Base-by-base conservation (phyloP, 345 rosid species). In the Euphorbia lathyris region DNA sequence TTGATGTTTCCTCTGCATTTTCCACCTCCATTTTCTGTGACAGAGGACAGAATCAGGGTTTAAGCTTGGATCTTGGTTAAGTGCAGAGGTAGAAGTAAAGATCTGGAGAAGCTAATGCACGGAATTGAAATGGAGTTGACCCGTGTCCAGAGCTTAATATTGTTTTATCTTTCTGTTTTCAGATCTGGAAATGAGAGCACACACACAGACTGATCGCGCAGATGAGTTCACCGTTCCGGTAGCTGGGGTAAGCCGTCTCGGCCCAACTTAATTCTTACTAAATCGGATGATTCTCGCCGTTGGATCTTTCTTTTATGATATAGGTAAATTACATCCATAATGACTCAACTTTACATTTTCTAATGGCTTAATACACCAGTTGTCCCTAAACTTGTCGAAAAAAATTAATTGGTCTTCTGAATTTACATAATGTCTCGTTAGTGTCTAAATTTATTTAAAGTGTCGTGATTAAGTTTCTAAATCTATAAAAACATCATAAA, bases 21-120 rank as follows among this genome's bases (percentile, higher is more conserved):
- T 79, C 91, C 10, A 78, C 66, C 79, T 82, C 92, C 90, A 81
- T 86, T 23, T 72, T 66, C 72, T 72, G 11, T 58, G 43, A 30
- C 34, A 16, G 22, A 27, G 14, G 10, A n/a, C 6, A 48, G 25
- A 50, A 34, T 51, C 29, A 23, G 67, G 66, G 43, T 45, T 75
- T 19, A 65, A 53, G 36, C 12, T 67, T 29, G 58, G 73, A 67
- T 48, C 68, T 67, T 9, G 36, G n/a, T 40, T 58, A 14, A 58
- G 36, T 29, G 32, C 16, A 13, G 5, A 14, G 36, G 9, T n/a
- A 29, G 51, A 43, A n/a, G 45, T 52, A 26, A 58, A 66, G 78
- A 69, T 78, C 72, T 71, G 65, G 11, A n/a, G 0, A 14, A 40
- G 34, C 8, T 3, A 42, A 10, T 12, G 62, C 53, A 47, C n/a